A percentile compares a stretch with the other conserved stretches of the same genome.
Conservation (phyloP, 202 grass and related monocot species). For the Musa balbisiana region DNA sequence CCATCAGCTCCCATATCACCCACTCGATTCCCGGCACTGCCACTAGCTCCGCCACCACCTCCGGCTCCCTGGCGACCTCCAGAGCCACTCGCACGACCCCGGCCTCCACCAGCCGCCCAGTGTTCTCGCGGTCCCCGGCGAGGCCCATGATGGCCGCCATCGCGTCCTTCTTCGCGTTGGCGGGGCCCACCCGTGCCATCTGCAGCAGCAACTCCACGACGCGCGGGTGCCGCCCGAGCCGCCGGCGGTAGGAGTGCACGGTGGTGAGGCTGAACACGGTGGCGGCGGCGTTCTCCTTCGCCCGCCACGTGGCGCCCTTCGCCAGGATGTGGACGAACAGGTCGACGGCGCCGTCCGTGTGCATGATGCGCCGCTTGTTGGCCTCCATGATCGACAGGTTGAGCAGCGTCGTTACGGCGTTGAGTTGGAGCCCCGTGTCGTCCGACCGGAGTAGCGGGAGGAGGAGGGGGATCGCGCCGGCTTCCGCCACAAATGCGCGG, state of each 20-base stretch:
- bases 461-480: slow-evolving; percentile 20
- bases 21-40: too few relatives aligned
- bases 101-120: not conserved
- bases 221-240: not conserved
- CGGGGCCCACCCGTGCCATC: not conserved
- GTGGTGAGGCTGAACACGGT: slow-evolving; percentile 15
- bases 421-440: not conserved
- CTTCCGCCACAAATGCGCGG: slow-evolving; percentile 17
- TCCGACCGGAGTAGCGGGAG: not conserved
- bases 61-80: not conserved
- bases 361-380: slow-evolving; percentile 22
- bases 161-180: slow-evolving; percentile 12
- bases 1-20: too few relatives aligned
- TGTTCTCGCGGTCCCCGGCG: slow-evolving; percentile 11
- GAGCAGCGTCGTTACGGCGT: slow-evolving; percentile 17
- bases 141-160: slow-evolving; percentile 4
- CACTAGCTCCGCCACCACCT: slow-evolving; percentile 4
- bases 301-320: not conserved
- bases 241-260: not conserved
- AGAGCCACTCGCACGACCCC: not conserved
- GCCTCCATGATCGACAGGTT: slow-evolving; percentile 21
- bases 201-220: not conserved
- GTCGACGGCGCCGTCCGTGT: slow-evolving; percentile 11
- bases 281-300: slow-evolving; percentile 19
- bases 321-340: slow-evolving; percentile 4